Evolutionary conservation across 805 yeast species (phyloP).

Genomic region (Metschnikowia shivogae): DNA sequence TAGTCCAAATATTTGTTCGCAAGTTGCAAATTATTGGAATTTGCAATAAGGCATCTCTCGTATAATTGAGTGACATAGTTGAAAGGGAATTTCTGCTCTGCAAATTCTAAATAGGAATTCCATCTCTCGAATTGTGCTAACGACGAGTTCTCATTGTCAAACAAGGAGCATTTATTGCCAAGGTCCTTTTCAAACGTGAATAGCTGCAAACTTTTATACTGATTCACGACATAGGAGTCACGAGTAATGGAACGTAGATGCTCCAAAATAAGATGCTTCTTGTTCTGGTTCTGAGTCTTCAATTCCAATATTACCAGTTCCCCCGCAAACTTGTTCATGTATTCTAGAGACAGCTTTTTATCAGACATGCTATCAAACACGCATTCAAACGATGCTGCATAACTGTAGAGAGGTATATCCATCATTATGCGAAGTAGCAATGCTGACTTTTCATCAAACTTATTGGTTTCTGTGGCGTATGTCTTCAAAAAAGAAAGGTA

Average conservation of each 20-base stretch:
- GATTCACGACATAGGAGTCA: constrained; percentile 54
- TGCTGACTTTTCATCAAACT: constrained; percentile 33
- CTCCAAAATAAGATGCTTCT: constrained; percentile 26
- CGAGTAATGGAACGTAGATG: constrained; percentile 45
- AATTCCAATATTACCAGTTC: constrained; percentile 14
- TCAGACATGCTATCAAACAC: constrained; percentile 31
- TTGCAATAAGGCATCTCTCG: constrained; percentile 45
- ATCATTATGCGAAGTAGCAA: constrained; percentile 44
- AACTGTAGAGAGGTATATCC: constrained; percentile 57
- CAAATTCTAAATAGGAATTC: constrained; percentile 52
- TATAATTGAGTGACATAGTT: constrained; percentile 31
- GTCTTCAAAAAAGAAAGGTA: constrained; percentile 43
- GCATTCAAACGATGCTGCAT: constrained; percentile 41
- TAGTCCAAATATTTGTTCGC: constrained; percentile 51
- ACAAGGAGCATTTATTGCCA: constrained; percentile 26
- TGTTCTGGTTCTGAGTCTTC: constrained; percentile 13
- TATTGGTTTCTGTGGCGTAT: constrained; percentile 20
- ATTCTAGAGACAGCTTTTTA: constrained; percentile 7
- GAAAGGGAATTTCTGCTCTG: constrained; percentile 37
- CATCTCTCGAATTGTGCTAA: constrained; percentile 54
- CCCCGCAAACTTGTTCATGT: constrained; percentile 19
- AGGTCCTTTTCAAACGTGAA: constrained; percentile 47
- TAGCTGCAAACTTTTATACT: constrained; percentile 47
- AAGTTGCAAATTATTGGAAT: constrained; percentile 42
- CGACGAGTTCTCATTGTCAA: constrained; percentile 28